phyloP scores from a whole-genome alignment of 768 basidiomycete genomes.

The Russula sp. region DNA sequence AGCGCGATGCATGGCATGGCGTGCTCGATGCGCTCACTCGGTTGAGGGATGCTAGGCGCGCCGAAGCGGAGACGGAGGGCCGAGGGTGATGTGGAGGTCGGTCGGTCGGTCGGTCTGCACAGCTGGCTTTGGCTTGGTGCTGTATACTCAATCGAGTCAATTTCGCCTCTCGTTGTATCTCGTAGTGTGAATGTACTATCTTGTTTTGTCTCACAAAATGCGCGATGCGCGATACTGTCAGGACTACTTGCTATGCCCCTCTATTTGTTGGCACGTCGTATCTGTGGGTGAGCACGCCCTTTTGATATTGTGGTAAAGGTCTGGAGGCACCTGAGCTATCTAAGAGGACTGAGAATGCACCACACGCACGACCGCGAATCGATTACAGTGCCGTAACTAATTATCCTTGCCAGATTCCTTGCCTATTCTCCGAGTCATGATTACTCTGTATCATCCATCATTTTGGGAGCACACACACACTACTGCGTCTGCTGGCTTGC shows the following conservation, averaged over 20 bases:
- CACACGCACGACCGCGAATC: no score
- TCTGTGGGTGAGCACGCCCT: not conserved
- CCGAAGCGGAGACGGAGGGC: not conserved
- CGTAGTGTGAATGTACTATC: not conserved
- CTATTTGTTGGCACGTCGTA: not conserved
- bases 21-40: constrained; percentile 55
- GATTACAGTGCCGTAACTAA: no score
- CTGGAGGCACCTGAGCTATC: no score
- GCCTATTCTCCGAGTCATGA: no score
- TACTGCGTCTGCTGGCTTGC: constrained; percentile 18
- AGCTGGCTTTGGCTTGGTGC: no score
- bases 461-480: not conserved
- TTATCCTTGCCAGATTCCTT: no score
- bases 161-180: not conserved
- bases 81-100: not conserved
- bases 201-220: no score
- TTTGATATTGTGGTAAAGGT: no score
- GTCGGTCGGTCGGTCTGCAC: not conserved
- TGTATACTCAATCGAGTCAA: not conserved
- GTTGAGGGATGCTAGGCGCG: constrained; percentile 2
- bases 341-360: no score
- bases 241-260: not conserved
- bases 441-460: not conserved
- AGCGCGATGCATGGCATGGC: constrained; percentile 70
- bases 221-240: no score